Conservation (phyloP, 768 basidiomycete genomes). For the Mrakia gelida region DNA sequence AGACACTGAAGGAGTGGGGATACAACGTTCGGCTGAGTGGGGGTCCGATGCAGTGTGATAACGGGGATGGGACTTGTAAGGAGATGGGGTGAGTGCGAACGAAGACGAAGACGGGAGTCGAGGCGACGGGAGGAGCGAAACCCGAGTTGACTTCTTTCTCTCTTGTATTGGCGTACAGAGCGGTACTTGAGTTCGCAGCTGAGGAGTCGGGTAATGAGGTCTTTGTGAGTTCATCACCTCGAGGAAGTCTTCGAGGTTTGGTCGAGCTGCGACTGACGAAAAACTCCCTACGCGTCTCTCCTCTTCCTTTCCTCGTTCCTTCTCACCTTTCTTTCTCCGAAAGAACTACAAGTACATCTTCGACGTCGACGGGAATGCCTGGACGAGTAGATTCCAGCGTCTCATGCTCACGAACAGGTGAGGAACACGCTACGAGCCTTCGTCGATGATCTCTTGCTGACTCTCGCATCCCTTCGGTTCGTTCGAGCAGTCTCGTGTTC, state of each 20-base stretch:
- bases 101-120: neutral
- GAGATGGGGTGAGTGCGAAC: conserved; percentile 21
- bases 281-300: too few species aligned
- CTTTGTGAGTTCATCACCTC: neutral
- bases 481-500: conserved; percentile 11
- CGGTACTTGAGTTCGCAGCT: neutral
- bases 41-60: conserved; percentile 25
- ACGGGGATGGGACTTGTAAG: conserved; percentile 26
- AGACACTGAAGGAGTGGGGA: conserved; percentile 17
- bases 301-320: neutral
- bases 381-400: conserved; percentile 29
- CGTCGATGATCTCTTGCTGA: too few species aligned
- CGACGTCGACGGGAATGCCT: conserved; percentile 32
- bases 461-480: too few species aligned
- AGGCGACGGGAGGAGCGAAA: neutral
- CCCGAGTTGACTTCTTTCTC: neutral
- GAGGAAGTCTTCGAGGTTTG: too few species aligned
- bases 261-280: too few species aligned
- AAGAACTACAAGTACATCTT: conserved; percentile 26
- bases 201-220: conserved; percentile 1
- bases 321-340: neutral
- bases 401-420: conserved; percentile 19
- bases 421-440: neutral
- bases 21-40: conserved; percentile 23
- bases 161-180: neutral